Base-by-base conservation (phyloP, 768 basidiomycete genomes). In the Phanerodontia chrysosporium region DNA sequence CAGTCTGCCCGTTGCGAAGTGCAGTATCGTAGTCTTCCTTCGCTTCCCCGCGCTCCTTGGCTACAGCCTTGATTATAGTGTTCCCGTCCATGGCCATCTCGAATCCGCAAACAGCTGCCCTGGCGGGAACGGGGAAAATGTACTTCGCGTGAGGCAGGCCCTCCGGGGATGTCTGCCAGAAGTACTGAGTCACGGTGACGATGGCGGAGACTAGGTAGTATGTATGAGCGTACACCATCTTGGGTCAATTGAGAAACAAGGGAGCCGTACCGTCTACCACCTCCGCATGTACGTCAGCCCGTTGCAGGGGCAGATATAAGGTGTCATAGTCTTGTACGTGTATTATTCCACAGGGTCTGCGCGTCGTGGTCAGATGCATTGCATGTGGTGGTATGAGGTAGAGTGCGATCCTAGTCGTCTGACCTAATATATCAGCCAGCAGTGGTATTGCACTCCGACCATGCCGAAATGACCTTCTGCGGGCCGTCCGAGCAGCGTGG, bases 41-140 rank as follows among this genome's bases (percentile, higher is more conserved):
- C 0, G 84, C 83, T 44, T 72, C 64, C 12, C 70, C 71, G 51
- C 75, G 83, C 57, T 83, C 82, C 58, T 81, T 80, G 4, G 73
- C 76, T 10, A 78, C 64, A 3, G 81, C 84, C 9, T 65, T 61
- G 5, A 84, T 67, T 4, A 73, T 64, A 0, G 75, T 69, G 10
- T 76, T 78, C 58, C 83, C 77, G 14, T 74, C 73, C 12, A 74
- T 70, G 32, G 69, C 70, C 67, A 84, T 76, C 32, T 77, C 70
- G 62, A 86, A 86, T 0, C 76, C 76, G 58, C 82, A 84, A 7
- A 84, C 74, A 0, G 81, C 83, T 0, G 80, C 80, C 30, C 71
- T 73, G 0, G 77, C 80, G 0, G 84, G 85, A 5, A 85, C 75
- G 8, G 84, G 83, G 61, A 86, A 85, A 32, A 77, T 73, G 66